Conservation (phyloP, 169 alveolate genomes). For the Plasmodium sp. region DNA sequence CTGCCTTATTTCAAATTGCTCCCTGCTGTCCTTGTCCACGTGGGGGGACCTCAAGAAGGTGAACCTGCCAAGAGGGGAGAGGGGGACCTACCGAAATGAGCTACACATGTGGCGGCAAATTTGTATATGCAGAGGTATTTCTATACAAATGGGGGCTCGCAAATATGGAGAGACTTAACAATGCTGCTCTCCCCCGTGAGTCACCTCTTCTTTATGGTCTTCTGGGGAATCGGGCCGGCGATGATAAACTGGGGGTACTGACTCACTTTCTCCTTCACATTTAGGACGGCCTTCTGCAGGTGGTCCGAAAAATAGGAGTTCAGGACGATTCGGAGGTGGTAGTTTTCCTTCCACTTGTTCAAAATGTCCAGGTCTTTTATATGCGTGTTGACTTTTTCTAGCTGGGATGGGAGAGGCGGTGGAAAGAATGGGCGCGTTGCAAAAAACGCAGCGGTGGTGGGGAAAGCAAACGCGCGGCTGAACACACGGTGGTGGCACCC, state of each 20-base stretch:
- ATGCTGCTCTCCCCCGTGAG: not conserved
- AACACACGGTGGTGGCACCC: not conserved
- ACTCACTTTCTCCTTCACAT: slow-evolving; percentile 36
- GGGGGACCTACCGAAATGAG: not conserved
- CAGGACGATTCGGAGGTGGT: slow-evolving; percentile 37
- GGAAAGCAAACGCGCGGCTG: too few species aligned
- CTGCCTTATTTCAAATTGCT: slow-evolving; percentile 69
- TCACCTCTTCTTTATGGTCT: slow-evolving; percentile 66
- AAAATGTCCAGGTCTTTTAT: slow-evolving; percentile 51
- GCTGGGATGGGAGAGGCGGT: not conserved
- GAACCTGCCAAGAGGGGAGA: not conserved
- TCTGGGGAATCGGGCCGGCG: slow-evolving; percentile 65
- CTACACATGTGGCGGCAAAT: not conserved
- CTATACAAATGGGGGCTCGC: not conserved
- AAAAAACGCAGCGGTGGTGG: not conserved
- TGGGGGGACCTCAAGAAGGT: slow-evolving; percentile 69
- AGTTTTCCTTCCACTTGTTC: slow-evolving; percentile 66
- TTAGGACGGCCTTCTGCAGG: slow-evolving; percentile 61
- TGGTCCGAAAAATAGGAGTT: slow-evolving; percentile 71
- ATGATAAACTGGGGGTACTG: slow-evolving; percentile 61
- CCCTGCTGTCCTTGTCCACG: slow-evolving; percentile 73
- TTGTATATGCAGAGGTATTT: not conserved
- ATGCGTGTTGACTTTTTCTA: slow-evolving; percentile 32
- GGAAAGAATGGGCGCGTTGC: not conserved
- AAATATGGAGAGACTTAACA: not conserved